A percentile compares a stretch with the other conserved stretches of the same genome.
phyloP scores from a whole-genome alignment of 805 yeast genomes.

The Sugiyamaella valdiviana region DNA sequence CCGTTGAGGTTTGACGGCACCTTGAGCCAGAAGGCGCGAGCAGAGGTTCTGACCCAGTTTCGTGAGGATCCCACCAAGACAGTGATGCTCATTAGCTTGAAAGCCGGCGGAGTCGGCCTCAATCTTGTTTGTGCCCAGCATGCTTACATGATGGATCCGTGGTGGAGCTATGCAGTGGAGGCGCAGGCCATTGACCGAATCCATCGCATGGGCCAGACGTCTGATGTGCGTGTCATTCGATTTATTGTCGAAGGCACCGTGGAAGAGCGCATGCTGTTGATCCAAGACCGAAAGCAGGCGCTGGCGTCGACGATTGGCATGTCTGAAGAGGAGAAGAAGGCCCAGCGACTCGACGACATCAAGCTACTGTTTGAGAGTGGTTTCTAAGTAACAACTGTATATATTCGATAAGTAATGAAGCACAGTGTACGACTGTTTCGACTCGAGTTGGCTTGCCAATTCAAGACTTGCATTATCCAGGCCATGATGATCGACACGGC shows the following conservation, averaged over 20 bases:
- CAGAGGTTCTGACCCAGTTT: conserved; percentile 54
- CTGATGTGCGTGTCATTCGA: conserved; percentile 64
- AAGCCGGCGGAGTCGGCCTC: conserved; percentile 93
- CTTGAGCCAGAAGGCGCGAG: conserved; percentile 58
- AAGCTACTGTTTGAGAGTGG: conserved; percentile 28
- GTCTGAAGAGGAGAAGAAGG: conserved; percentile 33
- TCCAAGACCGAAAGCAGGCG: conserved; percentile 68
- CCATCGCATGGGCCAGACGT: conserved; percentile 82
- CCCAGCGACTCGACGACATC: conserved; percentile 33
- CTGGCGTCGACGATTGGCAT: conserved; percentile 31
- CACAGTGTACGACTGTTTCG: background rate
- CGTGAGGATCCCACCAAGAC: conserved; percentile 29
- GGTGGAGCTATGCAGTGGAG: conserved; percentile 94
- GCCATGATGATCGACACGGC: too few species aligned
- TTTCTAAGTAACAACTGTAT: conserved; percentile 5
- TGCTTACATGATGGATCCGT: conserved; percentile 91
- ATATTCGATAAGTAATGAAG: too few species aligned
- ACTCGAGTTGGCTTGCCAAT: background rate
- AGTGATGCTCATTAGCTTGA: conserved; percentile 65
- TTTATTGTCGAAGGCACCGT: conserved; percentile 79
- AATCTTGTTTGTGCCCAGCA: conserved; percentile 78
- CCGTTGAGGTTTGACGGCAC: conserved; percentile 81
- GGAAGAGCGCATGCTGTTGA: conserved; percentile 80
- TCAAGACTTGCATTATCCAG: background rate
- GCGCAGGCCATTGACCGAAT: conserved; percentile 89